These are phyloP conservation scores for Rhodotorula sp. DNA, from an alignment of 1,284 basidiomycete species.

Conservation along the genomic window DNA sequence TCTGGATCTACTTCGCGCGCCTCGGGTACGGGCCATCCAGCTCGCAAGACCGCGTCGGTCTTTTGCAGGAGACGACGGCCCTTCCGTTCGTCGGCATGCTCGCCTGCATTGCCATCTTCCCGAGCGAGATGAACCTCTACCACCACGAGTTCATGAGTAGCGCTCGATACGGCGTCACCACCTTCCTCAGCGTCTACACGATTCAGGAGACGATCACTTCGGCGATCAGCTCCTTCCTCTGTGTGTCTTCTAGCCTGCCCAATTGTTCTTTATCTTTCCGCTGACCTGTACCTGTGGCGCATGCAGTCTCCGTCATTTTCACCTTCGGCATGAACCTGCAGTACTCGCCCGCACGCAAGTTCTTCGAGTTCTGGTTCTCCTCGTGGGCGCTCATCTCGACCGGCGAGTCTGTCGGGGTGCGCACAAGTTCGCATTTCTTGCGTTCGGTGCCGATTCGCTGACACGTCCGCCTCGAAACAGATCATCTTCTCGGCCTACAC, in stretches of 20 bases:
- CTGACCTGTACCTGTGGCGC: background rate
- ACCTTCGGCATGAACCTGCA: conserved; percentile 51
- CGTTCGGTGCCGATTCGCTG: background rate
- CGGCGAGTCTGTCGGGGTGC: conserved; percentile 50
- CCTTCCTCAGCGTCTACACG: conserved; percentile 53
- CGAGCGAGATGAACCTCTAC: conserved; percentile 51
- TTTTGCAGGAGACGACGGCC: conserved; percentile 9
- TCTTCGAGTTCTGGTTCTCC: conserved; percentile 52
- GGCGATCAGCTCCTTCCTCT: conserved; percentile 46
- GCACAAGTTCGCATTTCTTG: conserved; percentile 5
- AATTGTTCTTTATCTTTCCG: conserved; percentile 38
- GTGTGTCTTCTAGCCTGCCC: conserved; percentile 28
- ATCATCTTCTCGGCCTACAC: conserved; percentile 45
- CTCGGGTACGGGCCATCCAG: conserved; percentile 49
- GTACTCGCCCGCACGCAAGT: conserved; percentile 49
- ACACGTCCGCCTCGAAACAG: conserved; percentile 25
- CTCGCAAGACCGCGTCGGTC: conserved; percentile 53
- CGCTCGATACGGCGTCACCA: conserved; percentile 51
- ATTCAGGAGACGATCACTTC: conserved; percentile 52
- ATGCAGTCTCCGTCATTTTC: conserved; percentile 33
- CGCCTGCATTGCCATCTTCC: conserved; percentile 53
- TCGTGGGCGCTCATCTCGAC: conserved; percentile 50
- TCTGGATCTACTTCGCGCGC: conserved; percentile 53
- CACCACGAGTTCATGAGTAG: conserved; percentile 51
- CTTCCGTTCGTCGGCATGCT: conserved; percentile 45